Percentiles rank a stretch among this genome's conserved stretches.
Evolutionary conservation across 225 moss, liverwort and hornwort species (phyloP).

Genomic region (Ulota crispa): DNA sequence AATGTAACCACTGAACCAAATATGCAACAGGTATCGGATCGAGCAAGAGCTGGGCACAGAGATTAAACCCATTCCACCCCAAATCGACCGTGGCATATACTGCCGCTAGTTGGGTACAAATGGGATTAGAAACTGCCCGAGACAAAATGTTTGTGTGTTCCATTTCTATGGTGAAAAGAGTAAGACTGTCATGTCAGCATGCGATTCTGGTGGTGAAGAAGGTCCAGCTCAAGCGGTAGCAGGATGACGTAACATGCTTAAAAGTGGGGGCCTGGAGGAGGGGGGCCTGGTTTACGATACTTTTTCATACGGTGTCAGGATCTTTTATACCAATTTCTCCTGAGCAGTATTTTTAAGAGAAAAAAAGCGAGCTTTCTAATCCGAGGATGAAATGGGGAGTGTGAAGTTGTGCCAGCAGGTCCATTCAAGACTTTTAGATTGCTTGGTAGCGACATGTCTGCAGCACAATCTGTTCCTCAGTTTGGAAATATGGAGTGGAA

Average conservation of each 20-base stretch:
- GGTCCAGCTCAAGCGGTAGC: conserved; percentile 45
- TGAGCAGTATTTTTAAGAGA: conserved; percentile 48
- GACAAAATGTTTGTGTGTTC: conserved; percentile 48
- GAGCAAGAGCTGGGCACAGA: conserved; percentile 70
- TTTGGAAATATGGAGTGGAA: conserved; percentile 41
- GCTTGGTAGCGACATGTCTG: conserved; percentile 56
- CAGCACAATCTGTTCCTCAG: conserved; percentile 48
- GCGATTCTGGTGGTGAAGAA: conserved; percentile 44
- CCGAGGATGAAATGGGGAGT: conserved; percentile 29
- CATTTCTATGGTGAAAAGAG: conserved; percentile 41
- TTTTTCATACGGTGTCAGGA: conserved; percentile 49
- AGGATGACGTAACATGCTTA: conserved; percentile 53
- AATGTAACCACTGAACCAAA: not conserved
- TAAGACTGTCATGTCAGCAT: conserved; percentile 27
- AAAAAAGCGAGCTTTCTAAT: conserved; percentile 39
- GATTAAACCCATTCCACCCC: conserved; percentile 66
- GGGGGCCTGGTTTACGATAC: conserved; percentile 39
- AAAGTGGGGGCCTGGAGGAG: conserved; percentile 35
- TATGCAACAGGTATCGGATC: conserved; percentile 57
- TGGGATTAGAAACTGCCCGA: conserved; percentile 20
- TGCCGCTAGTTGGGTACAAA: conserved; percentile 42
- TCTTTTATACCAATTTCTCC: conserved; percentile 33
- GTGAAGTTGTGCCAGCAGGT: conserved; percentile 49
- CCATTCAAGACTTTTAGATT: conserved; percentile 36
- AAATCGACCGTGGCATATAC: conserved; percentile 66